These are phyloP conservation scores for Leccinellum luteum DNA, from an alignment of 768 basidiomycete genomes.

Conservation along the genomic window DNA sequence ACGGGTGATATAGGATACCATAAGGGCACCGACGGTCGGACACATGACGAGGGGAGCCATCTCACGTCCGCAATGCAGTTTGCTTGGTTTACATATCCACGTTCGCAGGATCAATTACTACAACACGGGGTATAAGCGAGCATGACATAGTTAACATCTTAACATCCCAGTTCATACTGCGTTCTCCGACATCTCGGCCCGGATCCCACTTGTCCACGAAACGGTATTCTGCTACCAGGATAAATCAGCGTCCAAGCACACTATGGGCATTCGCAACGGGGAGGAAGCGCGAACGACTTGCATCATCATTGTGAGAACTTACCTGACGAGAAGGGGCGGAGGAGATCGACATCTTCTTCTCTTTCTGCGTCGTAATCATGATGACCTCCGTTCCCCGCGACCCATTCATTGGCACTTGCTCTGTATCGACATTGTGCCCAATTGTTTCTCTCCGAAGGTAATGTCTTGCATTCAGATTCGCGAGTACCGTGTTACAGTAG, in stretches of 20 bases:
- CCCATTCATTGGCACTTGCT: not conserved
- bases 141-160: not conserved
- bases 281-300: not conserved
- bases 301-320: not conserved
- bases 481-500: slow-evolving; percentile 19
- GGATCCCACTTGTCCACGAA: not conserved
- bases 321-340: not conserved
- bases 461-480: slow-evolving; percentile 11
- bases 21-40: no score
- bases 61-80: not conserved
- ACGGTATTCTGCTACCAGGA: not conserved
- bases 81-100: not conserved
- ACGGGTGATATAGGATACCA: no score
- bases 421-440: not conserved
- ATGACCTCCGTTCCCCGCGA: not conserved
- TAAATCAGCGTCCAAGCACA: not conserved
- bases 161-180: not conserved
- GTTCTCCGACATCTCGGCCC: not conserved
- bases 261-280: not conserved
- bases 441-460: slow-evolving; percentile 3
- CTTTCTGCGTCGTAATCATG: not conserved
- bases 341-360: not conserved
- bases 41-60: not conserved
- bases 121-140: not conserved
- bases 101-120: not conserved